These are phyloP conservation scores for Phytophthora cajani DNA, from an alignment of 352 stramenopile genomes.

Conservation along the genomic window DNA sequence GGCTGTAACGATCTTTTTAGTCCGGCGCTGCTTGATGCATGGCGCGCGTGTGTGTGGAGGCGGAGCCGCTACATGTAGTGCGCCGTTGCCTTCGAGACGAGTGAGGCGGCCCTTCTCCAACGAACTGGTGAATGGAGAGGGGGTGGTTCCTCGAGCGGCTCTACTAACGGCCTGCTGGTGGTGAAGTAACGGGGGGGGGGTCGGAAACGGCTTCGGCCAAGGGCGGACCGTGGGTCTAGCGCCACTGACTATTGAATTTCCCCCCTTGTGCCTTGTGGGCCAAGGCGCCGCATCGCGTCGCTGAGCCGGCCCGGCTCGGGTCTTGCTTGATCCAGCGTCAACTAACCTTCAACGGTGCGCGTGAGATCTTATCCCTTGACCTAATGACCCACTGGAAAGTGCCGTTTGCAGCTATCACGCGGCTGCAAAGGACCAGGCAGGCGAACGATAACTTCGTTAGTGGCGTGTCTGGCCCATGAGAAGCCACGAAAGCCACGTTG, in stretches of 20 bases:
- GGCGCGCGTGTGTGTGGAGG: background rate
- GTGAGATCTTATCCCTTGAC: constrained; percentile 36
- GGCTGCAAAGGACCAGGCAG: background rate
- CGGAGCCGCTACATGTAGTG: background rate
- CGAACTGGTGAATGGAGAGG: constrained; percentile 7
- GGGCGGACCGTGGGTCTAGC: constrained; percentile 3
- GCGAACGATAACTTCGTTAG: constrained; percentile 35
- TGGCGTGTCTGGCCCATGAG: constrained; percentile 30
- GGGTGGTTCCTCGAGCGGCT: constrained; percentile 10
- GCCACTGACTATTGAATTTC: background rate
- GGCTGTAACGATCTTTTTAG: constrained; percentile 2
- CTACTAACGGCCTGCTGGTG: constrained; percentile 9
- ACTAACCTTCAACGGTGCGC: constrained; percentile 25
- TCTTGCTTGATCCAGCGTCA: constrained; percentile 5
- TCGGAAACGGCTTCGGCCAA: constrained; percentile 15
- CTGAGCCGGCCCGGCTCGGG: constrained; percentile 3
- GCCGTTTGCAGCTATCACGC: constrained; percentile 24
- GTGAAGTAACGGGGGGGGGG: background rate
- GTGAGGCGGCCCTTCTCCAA: background rate
- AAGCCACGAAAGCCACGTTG: constrained; percentile 20
- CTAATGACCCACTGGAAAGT: constrained; percentile 19
- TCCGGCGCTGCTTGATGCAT: background rate
- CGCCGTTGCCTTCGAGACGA: background rate
- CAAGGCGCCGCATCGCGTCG: background rate
- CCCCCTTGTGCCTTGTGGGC: background rate